Percentiles rank a stretch among this genome's conserved stretches.
phyloP scores from a whole-genome alignment of 1,284 basidiomycete species.

The Microbotryum saponariae region DNA sequence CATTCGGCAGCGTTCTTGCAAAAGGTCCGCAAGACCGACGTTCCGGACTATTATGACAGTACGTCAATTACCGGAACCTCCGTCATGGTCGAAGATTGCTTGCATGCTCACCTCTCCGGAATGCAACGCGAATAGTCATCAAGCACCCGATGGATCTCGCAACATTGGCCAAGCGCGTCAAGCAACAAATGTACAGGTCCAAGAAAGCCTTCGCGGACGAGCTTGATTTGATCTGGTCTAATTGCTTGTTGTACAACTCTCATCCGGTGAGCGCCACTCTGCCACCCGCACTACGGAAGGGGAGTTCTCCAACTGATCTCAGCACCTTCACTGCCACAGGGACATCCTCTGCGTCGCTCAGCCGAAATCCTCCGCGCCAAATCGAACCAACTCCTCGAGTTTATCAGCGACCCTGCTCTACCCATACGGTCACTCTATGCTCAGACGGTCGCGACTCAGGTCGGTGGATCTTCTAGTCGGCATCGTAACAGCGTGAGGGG shows the following conservation, averaged over 20 bases:
- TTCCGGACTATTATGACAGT: conserved; percentile 91
- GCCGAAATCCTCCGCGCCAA: conserved; percentile 68
- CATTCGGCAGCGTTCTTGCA: conserved; percentile 66
- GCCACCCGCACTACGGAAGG: neutral
- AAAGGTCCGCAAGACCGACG: conserved; percentile 68
- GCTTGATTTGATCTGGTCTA: conserved; percentile 92
- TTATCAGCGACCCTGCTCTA: conserved; percentile 65
- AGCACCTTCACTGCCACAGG: conserved; percentile 36
- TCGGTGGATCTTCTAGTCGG: conserved; percentile 2
- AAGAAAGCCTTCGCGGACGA: conserved; percentile 91
- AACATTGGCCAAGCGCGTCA: conserved; percentile 71
- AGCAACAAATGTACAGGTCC: conserved; percentile 71
- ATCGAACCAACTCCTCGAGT: conserved; percentile 71
- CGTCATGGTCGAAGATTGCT: neutral
- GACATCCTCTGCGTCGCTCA: conserved; percentile 72
- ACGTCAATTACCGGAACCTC: conserved; percentile 38
- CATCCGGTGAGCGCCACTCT: conserved; percentile 57
- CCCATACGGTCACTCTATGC: conserved; percentile 18
- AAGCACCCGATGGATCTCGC: conserved; percentile 85
- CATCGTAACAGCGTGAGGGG: conserved; percentile 3
- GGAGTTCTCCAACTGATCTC: neutral
- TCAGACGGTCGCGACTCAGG: neutral
- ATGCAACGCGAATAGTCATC: conserved; percentile 67
- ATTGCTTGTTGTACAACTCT: conserved; percentile 87
- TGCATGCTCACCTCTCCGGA: conserved; percentile 6